A percentile compares a stretch with the other conserved stretches of the same genome.
Evolutionary conservation across 1,284 basidiomycete species (phyloP).

Genomic region (Sanghuangporus baumii): DNA sequence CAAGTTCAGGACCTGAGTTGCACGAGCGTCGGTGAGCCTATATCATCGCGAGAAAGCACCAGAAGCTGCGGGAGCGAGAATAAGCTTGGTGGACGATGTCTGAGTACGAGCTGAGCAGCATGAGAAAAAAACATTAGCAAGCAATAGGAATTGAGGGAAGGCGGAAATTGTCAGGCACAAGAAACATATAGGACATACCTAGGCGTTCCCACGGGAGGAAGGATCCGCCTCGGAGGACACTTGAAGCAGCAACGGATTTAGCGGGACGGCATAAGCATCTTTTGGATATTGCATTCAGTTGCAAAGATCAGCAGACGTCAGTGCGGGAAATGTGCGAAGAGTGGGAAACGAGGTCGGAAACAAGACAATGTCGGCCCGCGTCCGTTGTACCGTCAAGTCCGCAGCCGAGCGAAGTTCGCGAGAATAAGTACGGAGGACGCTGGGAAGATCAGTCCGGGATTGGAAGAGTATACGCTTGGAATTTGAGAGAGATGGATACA

Average conservation of each 20-base stretch:
- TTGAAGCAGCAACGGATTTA: not conserved
- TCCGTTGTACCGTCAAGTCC: not conserved
- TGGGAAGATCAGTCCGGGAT: slow-evolving; percentile 3
- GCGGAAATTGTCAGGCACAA: not conserved
- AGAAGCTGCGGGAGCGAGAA: not conserved
- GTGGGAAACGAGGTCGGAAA: not conserved
- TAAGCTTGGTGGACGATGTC: not conserved
- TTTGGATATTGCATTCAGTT: not conserved
- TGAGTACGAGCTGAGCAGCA: not conserved
- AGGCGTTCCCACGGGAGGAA: not conserved
- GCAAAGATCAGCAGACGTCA: slow-evolving; percentile 4
- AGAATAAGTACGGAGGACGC: not conserved
- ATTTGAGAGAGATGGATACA: not conserved
- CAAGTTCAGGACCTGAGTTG: not conserved
- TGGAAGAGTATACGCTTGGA: not conserved
- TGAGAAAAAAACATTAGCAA: not conserved
- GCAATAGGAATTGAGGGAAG: not conserved
- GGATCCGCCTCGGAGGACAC: not conserved
- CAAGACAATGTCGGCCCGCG: not conserved
- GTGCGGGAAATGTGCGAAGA: not conserved
- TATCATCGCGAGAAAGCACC: not conserved
- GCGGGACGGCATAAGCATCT: not conserved
- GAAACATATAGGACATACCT: not conserved
- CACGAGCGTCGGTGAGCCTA: not conserved
- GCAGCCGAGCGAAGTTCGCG: not conserved